These are phyloP conservation scores for Rubia tinctorum DNA, from an alignment of 305 asterid genomes.

Conservation along the genomic window DNA sequence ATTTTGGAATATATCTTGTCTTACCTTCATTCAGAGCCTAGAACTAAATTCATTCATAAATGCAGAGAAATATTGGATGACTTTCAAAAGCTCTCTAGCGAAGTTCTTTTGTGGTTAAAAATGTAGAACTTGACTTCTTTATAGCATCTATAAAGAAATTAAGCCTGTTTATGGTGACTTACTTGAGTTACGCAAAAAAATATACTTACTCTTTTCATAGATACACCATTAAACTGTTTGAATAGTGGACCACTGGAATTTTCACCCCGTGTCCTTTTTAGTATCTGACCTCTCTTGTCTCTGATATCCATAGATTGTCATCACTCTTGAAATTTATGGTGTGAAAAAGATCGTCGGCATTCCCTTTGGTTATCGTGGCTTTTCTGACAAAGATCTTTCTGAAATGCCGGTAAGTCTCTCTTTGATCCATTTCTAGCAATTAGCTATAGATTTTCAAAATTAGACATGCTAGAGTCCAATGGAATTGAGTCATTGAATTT, in stretches of 20 bases:
- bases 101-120: background rate
- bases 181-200: background rate
- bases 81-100: background rate
- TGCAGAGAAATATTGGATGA: background rate
- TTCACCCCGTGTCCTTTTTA: background rate
- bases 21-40: background rate
- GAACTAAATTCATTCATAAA: background rate
- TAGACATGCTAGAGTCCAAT: background rate
- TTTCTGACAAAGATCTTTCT: constrained; percentile 53
- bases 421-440: background rate
- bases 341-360: constrained; percentile 87
- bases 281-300: constrained; percentile 15
- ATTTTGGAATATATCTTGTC: background rate
- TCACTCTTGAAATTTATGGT: constrained; percentile 95
- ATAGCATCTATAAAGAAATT: background rate
- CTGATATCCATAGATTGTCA: constrained; percentile 66
- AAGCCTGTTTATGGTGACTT: background rate
- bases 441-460: background rate
- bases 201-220: background rate
- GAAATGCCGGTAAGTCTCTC: constrained; percentile 85
- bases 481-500: background rate
- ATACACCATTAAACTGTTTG: constrained; percentile 9
- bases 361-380: constrained; percentile 97
- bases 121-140: background rate
- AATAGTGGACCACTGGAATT: constrained; percentile 12